Evolutionary conservation across 1,284 basidiomycete genomes (phyloP).

Genomic region (Grifola frondosa): DNA sequence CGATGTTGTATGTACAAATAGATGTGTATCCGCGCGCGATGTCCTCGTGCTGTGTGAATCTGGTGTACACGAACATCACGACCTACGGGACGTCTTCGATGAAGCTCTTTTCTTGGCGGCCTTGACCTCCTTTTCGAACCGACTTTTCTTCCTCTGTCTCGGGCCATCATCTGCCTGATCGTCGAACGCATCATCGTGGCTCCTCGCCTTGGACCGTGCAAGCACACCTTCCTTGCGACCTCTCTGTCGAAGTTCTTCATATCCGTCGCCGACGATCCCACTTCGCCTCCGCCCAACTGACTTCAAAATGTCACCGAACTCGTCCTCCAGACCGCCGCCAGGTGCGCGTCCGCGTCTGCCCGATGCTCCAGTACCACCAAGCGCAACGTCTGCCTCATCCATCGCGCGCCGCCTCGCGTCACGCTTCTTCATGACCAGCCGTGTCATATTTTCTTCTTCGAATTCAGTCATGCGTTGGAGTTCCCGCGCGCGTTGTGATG

Average conservation of each 20-base stretch:
- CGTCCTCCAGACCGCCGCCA: constrained; percentile 80
- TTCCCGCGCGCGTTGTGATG: constrained; percentile 71
- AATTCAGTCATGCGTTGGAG: constrained; percentile 85
- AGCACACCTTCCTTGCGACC: constrained; percentile 67
- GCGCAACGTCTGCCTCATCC: constrained; percentile 90
- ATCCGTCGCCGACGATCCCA: constrained; percentile 60
- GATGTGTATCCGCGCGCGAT: not conserved
- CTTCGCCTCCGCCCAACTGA: constrained; percentile 46
- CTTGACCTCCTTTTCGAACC: constrained; percentile 77
- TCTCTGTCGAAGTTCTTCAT: constrained; percentile 70
- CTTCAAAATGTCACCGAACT: constrained; percentile 79
- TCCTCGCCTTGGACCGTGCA: constrained; percentile 47
- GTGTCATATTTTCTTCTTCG: constrained; percentile 96
- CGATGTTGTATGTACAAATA: not conserved
- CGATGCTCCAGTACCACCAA: constrained; percentile 66
- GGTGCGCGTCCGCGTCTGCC: constrained; percentile 55
- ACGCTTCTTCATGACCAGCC: constrained; percentile 89
- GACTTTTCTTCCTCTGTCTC: constrained; percentile 61
- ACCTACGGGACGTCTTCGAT: constrained; percentile 19
- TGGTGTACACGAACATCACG: not conserved
- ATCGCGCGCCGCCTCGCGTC: constrained; percentile 75
- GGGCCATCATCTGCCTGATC: constrained; percentile 43
- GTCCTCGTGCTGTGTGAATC: constrained; percentile 1
- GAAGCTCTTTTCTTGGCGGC: constrained; percentile 43
- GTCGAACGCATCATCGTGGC: constrained; percentile 40